Evolutionary conservation across 306 rosid genomes (phyloP).

Genomic region (Phaseolus lunatus): DNA sequence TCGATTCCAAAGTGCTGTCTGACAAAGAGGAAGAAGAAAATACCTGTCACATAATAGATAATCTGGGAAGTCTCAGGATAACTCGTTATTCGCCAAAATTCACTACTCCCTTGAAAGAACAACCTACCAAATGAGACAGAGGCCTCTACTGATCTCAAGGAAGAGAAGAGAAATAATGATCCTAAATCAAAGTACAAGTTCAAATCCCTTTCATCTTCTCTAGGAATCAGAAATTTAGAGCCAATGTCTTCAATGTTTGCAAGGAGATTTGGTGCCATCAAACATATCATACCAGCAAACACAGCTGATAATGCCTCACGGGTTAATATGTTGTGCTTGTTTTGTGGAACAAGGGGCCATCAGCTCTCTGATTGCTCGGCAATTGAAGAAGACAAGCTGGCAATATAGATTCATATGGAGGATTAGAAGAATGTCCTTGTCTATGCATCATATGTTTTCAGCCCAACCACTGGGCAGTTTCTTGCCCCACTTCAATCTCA

Average conservation of each 20-base stretch:
- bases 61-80: constrained; percentile 70
- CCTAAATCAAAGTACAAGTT: constrained; percentile 48
- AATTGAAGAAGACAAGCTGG: constrained; percentile 55
- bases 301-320: constrained; percentile 46
- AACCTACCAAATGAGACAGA: constrained; percentile 41
- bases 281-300: constrained; percentile 53
- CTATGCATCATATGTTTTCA: constrained; percentile 69
- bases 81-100: constrained; percentile 67
- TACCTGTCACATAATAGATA: constrained; percentile 44
- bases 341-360: constrained; percentile 81
- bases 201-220: constrained; percentile 41
- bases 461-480: constrained; percentile 70
- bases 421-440: constrained; percentile 49
- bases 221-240: constrained; percentile 56
- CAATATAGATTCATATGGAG: constrained; percentile 52
- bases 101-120: constrained; percentile 47
- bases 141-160: constrained; percentile 45
- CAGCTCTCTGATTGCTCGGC: constrained; percentile 60
- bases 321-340: constrained; percentile 59
- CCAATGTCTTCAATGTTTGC: constrained; percentile 68
- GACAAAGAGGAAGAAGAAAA: constrained; percentile 52
- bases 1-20: constrained; percentile 46
- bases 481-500: constrained; percentile 61
- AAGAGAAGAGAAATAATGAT: constrained; percentile 43
- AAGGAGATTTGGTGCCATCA: constrained; percentile 69